Conservation (phyloP, 495 filamentous ascomycete species). For the Talaromyces thailandensis region DNA sequence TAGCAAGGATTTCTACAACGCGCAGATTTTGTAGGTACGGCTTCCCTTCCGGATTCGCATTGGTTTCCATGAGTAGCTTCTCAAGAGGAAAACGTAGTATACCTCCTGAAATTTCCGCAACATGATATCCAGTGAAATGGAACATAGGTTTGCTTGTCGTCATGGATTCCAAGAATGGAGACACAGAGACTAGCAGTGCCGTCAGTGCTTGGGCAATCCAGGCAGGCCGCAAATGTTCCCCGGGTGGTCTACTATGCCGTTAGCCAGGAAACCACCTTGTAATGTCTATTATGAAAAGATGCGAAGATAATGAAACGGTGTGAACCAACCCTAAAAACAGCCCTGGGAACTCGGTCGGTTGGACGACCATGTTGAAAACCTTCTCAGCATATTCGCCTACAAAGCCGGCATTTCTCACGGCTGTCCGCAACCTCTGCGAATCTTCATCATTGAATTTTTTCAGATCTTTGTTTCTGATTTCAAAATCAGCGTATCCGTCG, state of each 20-base stretch:
- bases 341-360: neutral
- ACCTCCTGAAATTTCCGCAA: neutral
- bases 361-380: conserved; percentile 17
- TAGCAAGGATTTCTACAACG: conserved; percentile 12
- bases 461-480: neutral
- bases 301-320: neutral
- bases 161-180: conserved; percentile 15
- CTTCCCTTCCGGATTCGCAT: conserved; percentile 1
- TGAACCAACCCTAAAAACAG: neutral
- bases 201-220: conserved; percentile 16
- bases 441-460: conserved; percentile 11
- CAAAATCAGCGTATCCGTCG: neutral
- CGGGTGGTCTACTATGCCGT: neutral
- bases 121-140: neutral
- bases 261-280: neutral
- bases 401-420: conserved; percentile 13
- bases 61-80: conserved; percentile 10
- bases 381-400: conserved; percentile 5
- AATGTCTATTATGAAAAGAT: neutral
- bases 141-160: conserved; percentile 8
- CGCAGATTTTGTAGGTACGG: conserved; percentile 18
- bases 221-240: neutral
- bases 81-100: conserved; percentile 10
- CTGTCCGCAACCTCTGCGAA: conserved; percentile 4
- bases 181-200: conserved; percentile 16